Evolutionary conservation across 108 stramenopile genomes (phyloP).

Genomic region (Cyclotella choctawhatcheeana): DNA sequence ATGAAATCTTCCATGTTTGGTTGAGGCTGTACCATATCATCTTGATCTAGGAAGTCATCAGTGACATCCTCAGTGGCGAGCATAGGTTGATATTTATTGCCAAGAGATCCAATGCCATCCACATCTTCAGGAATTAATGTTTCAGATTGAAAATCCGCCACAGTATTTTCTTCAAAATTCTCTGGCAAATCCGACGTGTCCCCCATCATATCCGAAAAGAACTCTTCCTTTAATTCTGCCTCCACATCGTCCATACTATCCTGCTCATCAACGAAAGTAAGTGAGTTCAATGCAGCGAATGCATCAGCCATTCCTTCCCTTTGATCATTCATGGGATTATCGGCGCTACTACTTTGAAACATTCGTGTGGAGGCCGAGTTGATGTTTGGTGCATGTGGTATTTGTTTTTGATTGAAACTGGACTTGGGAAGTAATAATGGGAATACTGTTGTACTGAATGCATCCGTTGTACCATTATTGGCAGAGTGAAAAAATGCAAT

Average conservation of each 20-base stretch:
- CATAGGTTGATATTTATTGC: not conserved
- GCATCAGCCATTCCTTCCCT: conserved; percentile 51
- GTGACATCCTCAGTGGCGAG: conserved; percentile 45
- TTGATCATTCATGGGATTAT: conserved; percentile 30
- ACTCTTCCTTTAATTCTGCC: not conserved
- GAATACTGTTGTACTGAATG: no score
- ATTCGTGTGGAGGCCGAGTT: not conserved
- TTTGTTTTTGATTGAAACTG: no score
- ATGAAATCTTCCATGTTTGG: conserved; percentile 46
- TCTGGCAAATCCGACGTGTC: no score
- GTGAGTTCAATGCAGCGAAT: conserved; percentile 39
- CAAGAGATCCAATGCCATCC: conserved; percentile 35
- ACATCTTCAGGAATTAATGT: conserved; percentile 25
- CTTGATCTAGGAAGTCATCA: conserved; percentile 41
- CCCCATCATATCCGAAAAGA: no score
- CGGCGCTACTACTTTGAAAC: conserved; percentile 2
- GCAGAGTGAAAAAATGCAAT: no score
- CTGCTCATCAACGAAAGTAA: conserved; percentile 28
- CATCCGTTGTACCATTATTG: no score
- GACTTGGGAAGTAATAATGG: no score
- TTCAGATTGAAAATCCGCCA: not conserved
- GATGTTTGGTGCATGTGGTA: not conserved
- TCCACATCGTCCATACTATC: not conserved
- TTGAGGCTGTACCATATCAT: conserved; percentile 36
- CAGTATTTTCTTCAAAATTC: no score